Base-by-base conservation (phyloP, 2,329 filamentous ascomycete species). In the Parafenestella ontariensis region DNA sequence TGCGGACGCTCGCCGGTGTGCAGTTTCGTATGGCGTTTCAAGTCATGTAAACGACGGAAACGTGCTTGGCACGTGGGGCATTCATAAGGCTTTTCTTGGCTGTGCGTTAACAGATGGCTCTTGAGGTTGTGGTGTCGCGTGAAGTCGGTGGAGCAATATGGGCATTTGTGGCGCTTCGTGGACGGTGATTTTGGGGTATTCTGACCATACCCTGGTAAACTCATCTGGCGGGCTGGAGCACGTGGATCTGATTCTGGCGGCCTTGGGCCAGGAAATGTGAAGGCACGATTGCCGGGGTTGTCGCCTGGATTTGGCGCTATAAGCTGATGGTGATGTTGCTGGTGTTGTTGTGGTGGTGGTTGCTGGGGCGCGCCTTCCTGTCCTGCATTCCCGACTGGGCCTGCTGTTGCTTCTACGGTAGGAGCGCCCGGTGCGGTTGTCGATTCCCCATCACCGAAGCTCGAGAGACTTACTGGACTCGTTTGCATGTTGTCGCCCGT, bases 111-210 rank as follows among this genome's bases (percentile, higher is more conserved):
- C 52, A 99, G 84, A 78, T 99, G 95, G 65, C 92, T 97, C 79
- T 98, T 99, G 24, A 98, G 85, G 70, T 99, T 98, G 74, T 98
- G 95, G 73, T 98, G 95, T 40, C 95, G 87, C 24, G 95, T 99
- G 66, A 99, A 99, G 70, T 96, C 95, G 5, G 95, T 97, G 34
- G 92, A 87, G 81, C 95, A 99, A 75, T 96, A 96, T 0, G 92
- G 94, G 71, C 95, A 99, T 76, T 95, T 96, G 79, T 99, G 94
- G 70, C 95, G 94, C 79, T 96, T 97, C 47, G 85, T 83, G 23
- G 88, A 88, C 0, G 90, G 88, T 5, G 92, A 91, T 65, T 87
- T 85, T 43, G 87, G 87, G 49, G 80, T 82, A 59, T 78, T 80
- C 69, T 84, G 81, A 48, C 80, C 79, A 49, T 82, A 84, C 37